phyloP scores from a whole-genome alignment of 2,329 filamentous ascomycete genomes.

The Tetracladium maxilliforme region DNA sequence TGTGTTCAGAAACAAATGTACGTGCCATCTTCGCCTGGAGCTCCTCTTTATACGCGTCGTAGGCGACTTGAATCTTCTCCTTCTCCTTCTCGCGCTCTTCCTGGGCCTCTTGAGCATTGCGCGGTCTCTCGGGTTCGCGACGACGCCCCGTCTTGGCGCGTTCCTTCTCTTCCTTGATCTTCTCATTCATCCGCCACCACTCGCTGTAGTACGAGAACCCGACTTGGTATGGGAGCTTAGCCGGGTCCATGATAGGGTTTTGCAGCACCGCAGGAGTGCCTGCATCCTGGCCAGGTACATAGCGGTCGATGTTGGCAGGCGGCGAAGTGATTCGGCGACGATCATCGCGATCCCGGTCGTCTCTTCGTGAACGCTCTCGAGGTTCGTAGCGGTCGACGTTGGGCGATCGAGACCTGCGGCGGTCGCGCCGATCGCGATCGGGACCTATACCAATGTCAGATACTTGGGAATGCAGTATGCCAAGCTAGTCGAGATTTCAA shows the following conservation, averaged over 20 bases:
- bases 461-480: constrained; percentile 1
- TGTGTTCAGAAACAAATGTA: constrained; percentile 80
- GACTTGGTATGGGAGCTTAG: constrained; percentile 63
- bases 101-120: constrained; percentile 47
- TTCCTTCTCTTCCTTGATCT: constrained; percentile 71
- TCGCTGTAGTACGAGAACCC: constrained; percentile 78
- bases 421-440: constrained; percentile 36
- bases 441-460: constrained; percentile 24
- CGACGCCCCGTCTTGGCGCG: constrained; percentile 54
- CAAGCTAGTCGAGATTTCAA: constrained; percentile 10
- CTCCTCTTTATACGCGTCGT: constrained; percentile 54
- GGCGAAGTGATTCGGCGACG: constrained; percentile 45
- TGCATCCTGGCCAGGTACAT: constrained; percentile 60
- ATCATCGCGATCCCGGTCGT: constrained; percentile 50
- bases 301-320: constrained; percentile 67
- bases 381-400: constrained; percentile 67
- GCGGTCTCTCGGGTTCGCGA: constrained; percentile 46
- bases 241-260: constrained; percentile 60
- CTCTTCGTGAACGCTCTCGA: constrained; percentile 40
- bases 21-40: constrained; percentile 69
- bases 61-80: constrained; percentile 58
- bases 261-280: constrained; percentile 30
- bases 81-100: constrained; percentile 72
- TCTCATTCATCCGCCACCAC: constrained; percentile 74
- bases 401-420: constrained; percentile 57